A percentile compares a stretch with the other conserved stretches of the same genome.
Conservation (phyloP, 2,329 filamentous ascomycete species). For the Cladosporium sp. region DNA sequence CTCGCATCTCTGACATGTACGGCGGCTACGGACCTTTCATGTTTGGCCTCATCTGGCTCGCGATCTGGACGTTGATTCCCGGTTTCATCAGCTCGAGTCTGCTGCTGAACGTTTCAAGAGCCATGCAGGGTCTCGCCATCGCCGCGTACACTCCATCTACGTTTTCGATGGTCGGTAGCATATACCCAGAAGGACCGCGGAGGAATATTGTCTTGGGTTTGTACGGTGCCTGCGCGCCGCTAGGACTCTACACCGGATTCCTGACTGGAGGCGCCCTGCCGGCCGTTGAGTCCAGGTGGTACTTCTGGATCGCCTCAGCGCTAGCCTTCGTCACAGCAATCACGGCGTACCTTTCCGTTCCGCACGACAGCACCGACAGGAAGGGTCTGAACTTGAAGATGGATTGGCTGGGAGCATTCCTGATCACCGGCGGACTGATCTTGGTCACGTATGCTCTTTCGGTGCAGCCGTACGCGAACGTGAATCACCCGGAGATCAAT, state of each 20-base stretch:
- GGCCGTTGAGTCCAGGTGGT: slow-evolving; percentile 34
- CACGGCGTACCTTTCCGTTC: slow-evolving; percentile 38
- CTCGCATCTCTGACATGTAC: slow-evolving; percentile 40
- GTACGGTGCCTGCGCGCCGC: slow-evolving; percentile 41
- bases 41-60: slow-evolving; percentile 39
- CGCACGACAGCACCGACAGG: slow-evolving; percentile 37
- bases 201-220: slow-evolving; percentile 40
- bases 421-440: slow-evolving; percentile 40
- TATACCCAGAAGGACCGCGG: slow-evolving; percentile 37
- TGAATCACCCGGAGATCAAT: slow-evolving; percentile 22
- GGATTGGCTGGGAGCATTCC: slow-evolving; percentile 40
- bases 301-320: slow-evolving; percentile 39
- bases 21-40: slow-evolving; percentile 41
- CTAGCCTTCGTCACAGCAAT: slow-evolving; percentile 34
- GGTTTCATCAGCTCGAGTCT: slow-evolving; percentile 33
- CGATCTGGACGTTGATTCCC: slow-evolving; percentile 39
- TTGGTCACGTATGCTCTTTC: slow-evolving; percentile 39
- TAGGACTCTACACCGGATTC: slow-evolving; percentile 42
- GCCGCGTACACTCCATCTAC: slow-evolving; percentile 40
- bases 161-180: slow-evolving; percentile 38
- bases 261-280: slow-evolving; percentile 37
- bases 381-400: slow-evolving; percentile 38
- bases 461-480: slow-evolving; percentile 35
- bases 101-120: slow-evolving; percentile 37
- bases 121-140: slow-evolving; percentile 42